Evolutionary conservation across 1,139 yeast genomes (phyloP), one percentile per base, ranked within the genome.

Genomic region (Blastobotrys buckinghamii): DNA sequence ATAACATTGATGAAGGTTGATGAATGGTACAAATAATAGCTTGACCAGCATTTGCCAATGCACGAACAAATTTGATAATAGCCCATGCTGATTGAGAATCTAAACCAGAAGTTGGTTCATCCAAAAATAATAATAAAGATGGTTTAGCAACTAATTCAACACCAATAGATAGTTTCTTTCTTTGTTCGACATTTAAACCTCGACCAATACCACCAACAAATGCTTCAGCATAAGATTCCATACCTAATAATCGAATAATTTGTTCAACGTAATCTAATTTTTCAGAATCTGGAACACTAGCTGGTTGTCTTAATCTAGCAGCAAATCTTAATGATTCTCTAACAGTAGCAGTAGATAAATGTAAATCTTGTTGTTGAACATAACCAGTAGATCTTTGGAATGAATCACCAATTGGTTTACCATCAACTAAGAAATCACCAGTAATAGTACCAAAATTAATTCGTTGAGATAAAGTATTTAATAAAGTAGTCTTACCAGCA

Each of bases 301-400:
- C 65, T 20, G 82, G 75, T 60, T 79, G 81, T 63, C 85, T 74
- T 54, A 80, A 69, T 52, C 77, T 67, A 36, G 85, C 84, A 42
- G 84, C 77, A 66, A 81, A 81, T 55, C 71, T 71, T 49, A 80
- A 68, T 1, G 84, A 75, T 59, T 80, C 85, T 56, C 84, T 72
- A 22, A 80, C 85, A 36, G 85, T 77, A 7, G 76, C 65, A 56
- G 76, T 75, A 36, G 78, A 71, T 59, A 78, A 71, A 62, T 81
- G 85, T 50, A 80, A 67, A 69, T 80, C 84, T 60, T 79, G 82
- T 62, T 79, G 84, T 56, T 79, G 83, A 22, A 78, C 84, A 62
- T 79, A 81, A 49, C 85, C 86, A 39, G 84, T 79, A 39, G 79
- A 69, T 60, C 84, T 72, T 59, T 77, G 75, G 66, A 80, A 78